Conservation (phyloP, 2,329 filamentous ascomycete species). For the Diatrype stigma region DNA sequence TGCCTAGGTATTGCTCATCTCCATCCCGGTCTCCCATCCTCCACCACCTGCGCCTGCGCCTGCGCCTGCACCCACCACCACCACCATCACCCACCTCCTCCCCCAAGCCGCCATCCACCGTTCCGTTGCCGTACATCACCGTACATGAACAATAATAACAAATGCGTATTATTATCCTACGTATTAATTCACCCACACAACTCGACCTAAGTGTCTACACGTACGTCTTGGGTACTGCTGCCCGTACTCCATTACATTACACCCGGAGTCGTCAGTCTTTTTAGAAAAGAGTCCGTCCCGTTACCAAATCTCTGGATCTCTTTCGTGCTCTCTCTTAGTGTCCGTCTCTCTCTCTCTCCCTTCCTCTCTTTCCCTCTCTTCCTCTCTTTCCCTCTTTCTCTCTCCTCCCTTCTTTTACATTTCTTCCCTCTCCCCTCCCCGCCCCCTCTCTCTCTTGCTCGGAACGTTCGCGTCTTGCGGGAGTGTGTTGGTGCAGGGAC, state of each 20-base stretch:
- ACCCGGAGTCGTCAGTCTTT: slow-evolving; percentile 7
- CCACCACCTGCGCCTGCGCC: no score
- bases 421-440: slow-evolving; percentile 4
- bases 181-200: neutral
- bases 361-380: slow-evolving; percentile 8
- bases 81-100: neutral
- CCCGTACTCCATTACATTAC: neutral
- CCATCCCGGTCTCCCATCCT: no score
- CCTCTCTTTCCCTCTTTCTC: slow-evolving; percentile 5
- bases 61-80: no score
- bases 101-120: neutral
- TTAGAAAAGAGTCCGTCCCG: slow-evolving; percentile 24
- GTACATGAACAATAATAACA: neutral
- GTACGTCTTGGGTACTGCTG: neutral
- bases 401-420: slow-evolving; percentile 5
- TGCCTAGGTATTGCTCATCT: no score
- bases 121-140: neutral
- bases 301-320: slow-evolving; percentile 26
- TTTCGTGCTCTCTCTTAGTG: slow-evolving; percentile 9
- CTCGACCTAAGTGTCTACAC: neutral
- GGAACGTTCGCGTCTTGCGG: neutral
- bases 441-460: neutral
- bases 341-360: slow-evolving; percentile 8
- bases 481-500: neutral
- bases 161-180: neutral